Evolutionary conservation across 768 basidiomycete species (phyloP), one percentile per base, ranked within the genome.

Genomic region (Lentinus tigrinus): DNA sequence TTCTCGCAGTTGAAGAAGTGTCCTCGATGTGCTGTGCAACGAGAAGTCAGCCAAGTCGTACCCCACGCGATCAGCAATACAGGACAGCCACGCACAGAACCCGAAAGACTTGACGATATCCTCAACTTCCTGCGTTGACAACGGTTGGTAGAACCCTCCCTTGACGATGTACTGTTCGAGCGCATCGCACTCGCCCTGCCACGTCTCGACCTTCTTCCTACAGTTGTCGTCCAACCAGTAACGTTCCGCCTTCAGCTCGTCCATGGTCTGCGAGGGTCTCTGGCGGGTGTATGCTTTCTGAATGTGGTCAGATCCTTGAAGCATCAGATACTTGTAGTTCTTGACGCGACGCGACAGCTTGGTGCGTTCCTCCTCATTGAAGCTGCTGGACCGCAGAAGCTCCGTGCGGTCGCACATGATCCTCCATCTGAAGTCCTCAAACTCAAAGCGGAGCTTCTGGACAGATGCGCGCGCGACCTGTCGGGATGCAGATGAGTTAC

Each of bases 1-100:
- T 87, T 86, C 54, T 65, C 63, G 54, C 73, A 74, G 19, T 67
- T 73, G 61, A 70, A 72, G 57, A 68, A 72, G 47, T 73, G 71
- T 38, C 72, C 72, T 3, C 65, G 52, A 36, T 69, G 68, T 2
- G 65, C 69, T 71, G 43, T 3, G 28, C 6, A 14, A 27, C 19
- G 4, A 44, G 11, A n/a, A 28, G 43, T 44, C 21, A 54, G 8
- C 26, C 10, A 43, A 7, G 24, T 34, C 2, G n/a, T 47, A 44
- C 10, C 42, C 21, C 28, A 13, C 3, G 34, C 26, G 4, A 27
- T 21, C 11, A 27, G 24, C 17, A 8, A 42, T 9, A 24, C 42
- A 8, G 14, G 3, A 14, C 1, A 23, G 5, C 4, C 9, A 63
- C 69, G 56, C 34, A 70, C 69, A 54, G 38, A 70, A 69, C 1